These are phyloP conservation scores for Lepidium didymum DNA, from an alignment of 345 rosid genomes.

Conservation along the genomic window DNA sequence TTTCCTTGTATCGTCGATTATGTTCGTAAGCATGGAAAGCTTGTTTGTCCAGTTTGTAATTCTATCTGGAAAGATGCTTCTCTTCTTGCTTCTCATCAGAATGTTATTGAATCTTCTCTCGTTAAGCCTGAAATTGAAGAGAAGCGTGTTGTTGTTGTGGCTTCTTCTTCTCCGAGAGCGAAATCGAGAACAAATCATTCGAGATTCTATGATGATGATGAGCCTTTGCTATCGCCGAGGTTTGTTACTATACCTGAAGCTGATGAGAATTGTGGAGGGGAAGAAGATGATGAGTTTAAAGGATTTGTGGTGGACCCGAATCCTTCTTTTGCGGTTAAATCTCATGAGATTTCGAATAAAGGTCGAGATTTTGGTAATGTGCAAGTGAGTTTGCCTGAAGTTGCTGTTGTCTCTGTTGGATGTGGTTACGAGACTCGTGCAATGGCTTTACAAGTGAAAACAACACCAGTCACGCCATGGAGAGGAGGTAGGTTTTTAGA, in stretches of 20 bases:
- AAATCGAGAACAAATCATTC: conserved; percentile 12
- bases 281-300: conserved; percentile 43
- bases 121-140: conserved; percentile 26
- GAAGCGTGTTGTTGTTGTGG: conserved; percentile 12
- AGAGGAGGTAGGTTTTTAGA: conserved; percentile 20
- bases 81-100: conserved; percentile 39
- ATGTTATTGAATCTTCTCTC: neutral
- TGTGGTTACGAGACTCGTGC: conserved; percentile 60
- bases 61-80: conserved; percentile 67
- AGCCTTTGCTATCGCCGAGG: conserved; percentile 55
- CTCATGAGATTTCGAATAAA: conserved; percentile 33
- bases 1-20: conserved; percentile 70
- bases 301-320: conserved; percentile 64
- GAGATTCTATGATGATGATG: conserved; percentile 71
- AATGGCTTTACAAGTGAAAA: conserved; percentile 52
- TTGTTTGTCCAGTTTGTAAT: conserved; percentile 76
- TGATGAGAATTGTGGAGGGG: conserved; percentile 45
- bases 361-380: conserved; percentile 45
- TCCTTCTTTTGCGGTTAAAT: conserved; percentile 36
- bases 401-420: conserved; percentile 53
- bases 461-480: conserved; percentile 36
- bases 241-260: conserved; percentile 64
- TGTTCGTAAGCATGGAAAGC: conserved; percentile 43
- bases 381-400: conserved; percentile 54
- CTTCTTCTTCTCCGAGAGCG: conserved; percentile 35